Base-by-base conservation (phyloP, 2,329 filamentous ascomycete species). In the Phialophora macrospora region DNA sequence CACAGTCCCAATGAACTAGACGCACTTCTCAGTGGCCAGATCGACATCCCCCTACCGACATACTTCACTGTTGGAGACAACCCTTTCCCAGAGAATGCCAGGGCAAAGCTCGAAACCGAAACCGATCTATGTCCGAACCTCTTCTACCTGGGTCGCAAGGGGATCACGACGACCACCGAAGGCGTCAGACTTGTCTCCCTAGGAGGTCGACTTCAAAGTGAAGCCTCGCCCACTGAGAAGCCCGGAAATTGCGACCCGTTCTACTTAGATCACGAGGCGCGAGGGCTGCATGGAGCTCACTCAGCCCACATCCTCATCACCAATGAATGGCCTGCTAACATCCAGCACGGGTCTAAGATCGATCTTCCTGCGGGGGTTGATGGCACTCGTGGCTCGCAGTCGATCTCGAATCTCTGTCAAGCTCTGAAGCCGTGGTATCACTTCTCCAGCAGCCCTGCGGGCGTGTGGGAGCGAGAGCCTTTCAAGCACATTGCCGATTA, bases 381-480 rank as follows among this genome's bases (percentile, higher is more conserved):
- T 17, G 76, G 81, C n/a, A 81, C 88, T 0, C 72, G 80, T 24
- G 83, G 85, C 63, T 86, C 86, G n/a, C 84, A 88, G 60, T 87
- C 88, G 62, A 82, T 98, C 49, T 87, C 93, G 5, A 90, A 96
- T 66, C 83, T 99, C 11, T 94, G 90, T 73, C 83, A 88, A 2
- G 80, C 87, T 0, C 79, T 99, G 22, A 95, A 93, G 76, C 95
- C 95, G n/a, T 88, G 91, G 30, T 99, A 99, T 74, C 93, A 98
- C 77, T 88, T 98, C 73, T 88, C 91, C 1, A 82, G 86, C 3
- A 91, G 91, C 0, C 83, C 87, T 0, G 79, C 83, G 6, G 88
- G 88, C 72, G 94, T 91, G 78, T 98, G 89, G 76, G 94, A 99
- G 79, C 88, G 95, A 63, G 95, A 98, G 77, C 92, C 94, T 0